Evolutionary conservation across 2,329 filamentous ascomycete species (phyloP), one percentile per base, ranked within the genome.

Genomic region (Ophiostoma fasciatum): DNA sequence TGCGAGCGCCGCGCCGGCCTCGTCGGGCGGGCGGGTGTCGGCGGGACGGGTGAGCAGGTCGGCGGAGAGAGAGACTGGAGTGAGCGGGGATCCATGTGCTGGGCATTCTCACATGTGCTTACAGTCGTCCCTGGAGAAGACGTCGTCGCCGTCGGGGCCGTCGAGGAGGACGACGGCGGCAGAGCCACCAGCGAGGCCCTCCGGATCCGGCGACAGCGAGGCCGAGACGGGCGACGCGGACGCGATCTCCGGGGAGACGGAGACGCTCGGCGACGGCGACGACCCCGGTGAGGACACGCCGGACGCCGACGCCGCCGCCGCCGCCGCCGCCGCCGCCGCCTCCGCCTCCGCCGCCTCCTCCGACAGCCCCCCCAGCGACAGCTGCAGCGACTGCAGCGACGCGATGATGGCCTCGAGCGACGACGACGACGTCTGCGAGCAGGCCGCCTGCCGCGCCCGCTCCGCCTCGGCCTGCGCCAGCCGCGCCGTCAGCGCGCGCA

Each of bases 401-500:
- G 35, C 31, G 17, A 40, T 37, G 20, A 40, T 35, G 15, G 23
- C 19, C 7, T 34, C 31, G 10, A 40, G 35, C 19, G 35, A 35
- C 7, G 38, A 31, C 10, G 31, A 32, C 19, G 38, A 37, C 3
- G 35, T 34, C 21, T 40, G 38, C 7, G 34, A 30, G 20, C 34
- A 27, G 14, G 32, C 38, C 10, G 38, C 38, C 14, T 31, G 32
- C 11, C 20, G 34, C 19, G 35, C 31, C n/a, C 32, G 29, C 30
- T 36, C 35, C 22, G 38, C 34, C 35, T 40, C 34, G 19, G 35
- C 35, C 31, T 34, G 34, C 15, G 33, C 36, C 8, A 42, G 37
- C 2, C 18, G 30, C 7, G 31, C 34, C 20, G 34, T 40, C 29
- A 42, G 37, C 7, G 22, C 6, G 26, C 25, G 22, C 11, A 42